Percentiles rank a stretch among this genome's conserved stretches.
These are phyloP conservation scores for Prototheca wickerhamii DNA, from an alignment of 163 green algal species.

Conservation along the genomic window DNA sequence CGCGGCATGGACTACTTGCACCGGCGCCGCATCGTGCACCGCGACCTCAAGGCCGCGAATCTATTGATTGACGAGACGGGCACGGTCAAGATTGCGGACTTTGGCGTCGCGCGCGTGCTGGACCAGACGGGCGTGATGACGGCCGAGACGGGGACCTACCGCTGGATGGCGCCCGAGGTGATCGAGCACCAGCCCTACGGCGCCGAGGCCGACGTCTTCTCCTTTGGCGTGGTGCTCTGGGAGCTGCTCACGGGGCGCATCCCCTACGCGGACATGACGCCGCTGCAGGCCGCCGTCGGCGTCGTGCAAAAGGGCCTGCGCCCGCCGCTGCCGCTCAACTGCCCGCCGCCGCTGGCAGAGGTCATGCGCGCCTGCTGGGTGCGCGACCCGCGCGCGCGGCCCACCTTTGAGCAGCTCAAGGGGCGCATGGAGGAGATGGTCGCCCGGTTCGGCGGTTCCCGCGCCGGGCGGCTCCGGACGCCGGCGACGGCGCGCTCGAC, in stretches of 20 bases:
- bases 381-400: constrained; percentile 45
- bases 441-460: constrained; percentile 16
- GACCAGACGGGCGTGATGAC: constrained; percentile 88
- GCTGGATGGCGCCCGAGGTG: constrained; percentile 99
- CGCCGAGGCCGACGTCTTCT: constrained; percentile 91
- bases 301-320: constrained; percentile 93
- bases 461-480: neutral
- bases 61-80: constrained; percentile 93
- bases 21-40: constrained; percentile 96
- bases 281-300: constrained; percentile 89
- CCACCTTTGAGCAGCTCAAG: constrained; percentile 57
- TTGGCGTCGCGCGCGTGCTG: constrained; percentile 92
- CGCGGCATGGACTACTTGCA: constrained; percentile 99
- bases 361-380: constrained; percentile 81
- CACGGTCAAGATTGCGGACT: constrained; percentile 92
- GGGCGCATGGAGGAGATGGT: constrained; percentile 28
- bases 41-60: constrained; percentile 97
- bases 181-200: constrained; percentile 96
- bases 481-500: neutral
- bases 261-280: constrained; percentile 68
- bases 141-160: constrained; percentile 96
- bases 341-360: constrained; percentile 51
- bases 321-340: constrained; percentile 63
- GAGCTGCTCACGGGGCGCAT: constrained; percentile 91
- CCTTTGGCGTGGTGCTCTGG: constrained; percentile 84